Evolutionary conservation across 768 basidiomycete genomes (phyloP), one percentile per base, ranked within the genome.

Genomic region (Phylloporus sp.): DNA sequence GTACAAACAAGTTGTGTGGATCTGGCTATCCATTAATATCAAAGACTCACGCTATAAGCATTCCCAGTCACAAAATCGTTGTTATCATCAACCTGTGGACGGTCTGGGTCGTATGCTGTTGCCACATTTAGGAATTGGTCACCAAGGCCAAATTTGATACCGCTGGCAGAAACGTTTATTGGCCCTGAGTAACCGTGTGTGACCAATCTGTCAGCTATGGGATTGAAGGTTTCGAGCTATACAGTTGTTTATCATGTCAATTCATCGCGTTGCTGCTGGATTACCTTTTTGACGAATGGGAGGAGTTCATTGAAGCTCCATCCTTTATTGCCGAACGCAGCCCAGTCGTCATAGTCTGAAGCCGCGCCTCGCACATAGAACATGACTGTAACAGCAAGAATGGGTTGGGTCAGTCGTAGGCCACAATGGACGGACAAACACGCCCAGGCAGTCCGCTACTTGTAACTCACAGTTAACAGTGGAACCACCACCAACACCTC

Each of bases 71-170:
- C 59, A 52, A 84, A 73, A 27, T 67, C 73, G 55, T 82, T 84
- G 20, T 65, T 58, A 59, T 85, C 83, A 0, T 79, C 69, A 4
- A 73, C 72, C 5, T 51, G 58, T 3, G 61, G 65, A 13, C 81
- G 76, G 7, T 63, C 69, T 18, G 73, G 72, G 63, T 85, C 83
- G 22, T 77, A 82, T 29, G 62, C 52, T 11, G 56, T 62, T 0
- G 70, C 82, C 13, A 79, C 72, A 4, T 68, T 64, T 20, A 86
- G 65, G 53, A 78, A 80, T 23, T 84, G 69, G 18, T 71, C 63
- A 5, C 66, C 75, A n/a, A 60, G 2, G 4, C 26, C 41, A 36
- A 59, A 32, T 9, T 49, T 29, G 15, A 34, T 35, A 6, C 40
- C 45, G 7, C 62, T 55, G 6, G 23, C 16, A 13, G 68, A 65